Conservation (phyloP, 108 stramenopile genomes). For the Fragilaria crotonensis region DNA sequence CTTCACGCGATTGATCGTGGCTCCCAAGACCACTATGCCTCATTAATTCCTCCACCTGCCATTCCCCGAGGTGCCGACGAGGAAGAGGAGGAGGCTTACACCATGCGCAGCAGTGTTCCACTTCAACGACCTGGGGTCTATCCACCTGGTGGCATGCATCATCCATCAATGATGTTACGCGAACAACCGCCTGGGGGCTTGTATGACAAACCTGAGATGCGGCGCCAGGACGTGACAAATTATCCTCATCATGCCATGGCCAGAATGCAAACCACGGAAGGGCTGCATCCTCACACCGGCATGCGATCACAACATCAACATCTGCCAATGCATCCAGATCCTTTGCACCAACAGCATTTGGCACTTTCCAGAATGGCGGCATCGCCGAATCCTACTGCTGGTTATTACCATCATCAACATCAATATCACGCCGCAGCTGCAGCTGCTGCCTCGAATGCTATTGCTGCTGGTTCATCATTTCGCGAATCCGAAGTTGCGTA, state of each 20-base stretch:
- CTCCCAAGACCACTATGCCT: conserved; percentile 5
- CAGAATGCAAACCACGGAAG: no score
- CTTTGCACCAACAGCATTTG: no score
- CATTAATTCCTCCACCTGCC: neutral
- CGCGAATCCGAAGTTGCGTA: conserved; percentile 34
- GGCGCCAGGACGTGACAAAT: neutral
- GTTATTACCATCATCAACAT: neutral
- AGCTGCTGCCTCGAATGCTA: neutral
- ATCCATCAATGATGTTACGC: neutral
- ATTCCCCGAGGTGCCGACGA: neutral
- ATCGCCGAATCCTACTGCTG: no score
- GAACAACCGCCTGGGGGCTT: neutral
- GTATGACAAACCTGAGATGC: neutral
- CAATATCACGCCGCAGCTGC: neutral
- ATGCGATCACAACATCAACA: neutral
- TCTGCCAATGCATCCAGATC: neutral
- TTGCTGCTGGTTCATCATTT: neutral
- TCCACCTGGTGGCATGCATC: neutral
- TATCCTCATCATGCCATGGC: neutral
- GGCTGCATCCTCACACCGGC: neutral
- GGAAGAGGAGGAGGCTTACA: neutral
- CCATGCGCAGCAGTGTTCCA: neutral
- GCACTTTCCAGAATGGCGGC: no score
- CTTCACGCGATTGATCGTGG: conserved; percentile 25
- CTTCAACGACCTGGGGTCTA: neutral